Percentiles rank a stretch among this genome's conserved stretches.
phyloP scores from a whole-genome alignment of 306 rosid species.

The Ceratonia siliqua region DNA sequence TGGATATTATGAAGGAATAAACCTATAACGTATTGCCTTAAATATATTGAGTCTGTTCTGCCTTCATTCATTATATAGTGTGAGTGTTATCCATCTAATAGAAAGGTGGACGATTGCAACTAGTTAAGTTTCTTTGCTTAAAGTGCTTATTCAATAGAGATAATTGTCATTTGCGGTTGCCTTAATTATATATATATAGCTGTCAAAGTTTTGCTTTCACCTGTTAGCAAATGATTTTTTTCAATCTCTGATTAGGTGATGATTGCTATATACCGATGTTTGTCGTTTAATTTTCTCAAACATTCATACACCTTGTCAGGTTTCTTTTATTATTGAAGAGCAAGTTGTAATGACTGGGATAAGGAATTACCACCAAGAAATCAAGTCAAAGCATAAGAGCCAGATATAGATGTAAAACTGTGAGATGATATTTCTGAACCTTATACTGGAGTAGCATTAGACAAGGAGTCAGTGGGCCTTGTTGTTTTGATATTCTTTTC shows the following conservation, averaged over 20 bases:
- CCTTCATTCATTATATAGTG: no score
- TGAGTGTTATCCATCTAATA: no score
- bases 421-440: neutral
- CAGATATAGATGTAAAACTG: neutral
- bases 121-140: no score
- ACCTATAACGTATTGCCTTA: neutral
- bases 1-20: neutral
- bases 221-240: no score
- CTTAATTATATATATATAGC: no score
- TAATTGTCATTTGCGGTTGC: no score
- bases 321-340: neutral
- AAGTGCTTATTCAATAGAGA: no score
- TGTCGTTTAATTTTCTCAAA: no score
- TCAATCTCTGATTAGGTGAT: no score
- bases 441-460: neutral
- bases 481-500: neutral
- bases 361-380: neutral
- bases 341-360: neutral
- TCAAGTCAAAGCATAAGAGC: no score
- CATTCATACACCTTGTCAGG: neutral
- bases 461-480: neutral
- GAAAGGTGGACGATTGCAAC: no score
- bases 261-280: no score
- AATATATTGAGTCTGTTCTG: neutral
- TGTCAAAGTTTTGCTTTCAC: neutral